Conservation (phyloP, 148 eudicot genomes). For the Pouteria glomerata region DNA sequence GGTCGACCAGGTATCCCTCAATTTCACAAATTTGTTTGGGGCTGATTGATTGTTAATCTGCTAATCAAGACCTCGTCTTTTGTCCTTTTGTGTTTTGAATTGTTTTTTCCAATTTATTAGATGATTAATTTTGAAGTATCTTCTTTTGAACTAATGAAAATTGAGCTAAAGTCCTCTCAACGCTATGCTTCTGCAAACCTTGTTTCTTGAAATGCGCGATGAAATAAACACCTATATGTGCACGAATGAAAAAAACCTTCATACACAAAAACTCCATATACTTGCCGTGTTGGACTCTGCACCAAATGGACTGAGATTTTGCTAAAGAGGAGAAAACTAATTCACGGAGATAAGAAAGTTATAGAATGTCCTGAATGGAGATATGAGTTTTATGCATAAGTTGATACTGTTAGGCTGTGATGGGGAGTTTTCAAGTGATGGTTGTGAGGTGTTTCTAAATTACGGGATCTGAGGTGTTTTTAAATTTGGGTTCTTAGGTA, state of each 20-base stretch:
- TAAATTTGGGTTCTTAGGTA: too few relatives aligned
- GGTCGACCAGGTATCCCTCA: constrained; percentile 67
- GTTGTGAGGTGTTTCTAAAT: too few relatives aligned
- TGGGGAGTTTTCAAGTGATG: too few relatives aligned
- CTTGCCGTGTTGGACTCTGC: too few relatives aligned
- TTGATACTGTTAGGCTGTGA: not conserved
- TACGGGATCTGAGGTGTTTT: too few relatives aligned
- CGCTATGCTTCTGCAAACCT: not conserved
- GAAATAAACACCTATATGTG: not conserved
- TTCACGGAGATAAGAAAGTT: not conserved
- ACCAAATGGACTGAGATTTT: too few relatives aligned
- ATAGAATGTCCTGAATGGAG: not conserved
- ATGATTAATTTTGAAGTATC: not conserved
- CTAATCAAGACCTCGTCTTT: not conserved
- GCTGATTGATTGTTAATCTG: not conserved
- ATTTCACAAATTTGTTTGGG: not conserved
- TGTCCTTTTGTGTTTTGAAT: not conserved
- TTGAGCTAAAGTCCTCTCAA: not conserved
- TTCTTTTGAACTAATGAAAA: not conserved
- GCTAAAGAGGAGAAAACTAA: too few relatives aligned
- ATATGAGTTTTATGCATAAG: not conserved
- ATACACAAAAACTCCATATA: too few relatives aligned
- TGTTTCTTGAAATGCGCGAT: not conserved
- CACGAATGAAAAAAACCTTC: not conserved
- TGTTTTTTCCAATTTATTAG: not conserved